Evolutionary conservation across 306 rosid species (phyloP).

Genomic region (Echinosophora koreensis): DNA sequence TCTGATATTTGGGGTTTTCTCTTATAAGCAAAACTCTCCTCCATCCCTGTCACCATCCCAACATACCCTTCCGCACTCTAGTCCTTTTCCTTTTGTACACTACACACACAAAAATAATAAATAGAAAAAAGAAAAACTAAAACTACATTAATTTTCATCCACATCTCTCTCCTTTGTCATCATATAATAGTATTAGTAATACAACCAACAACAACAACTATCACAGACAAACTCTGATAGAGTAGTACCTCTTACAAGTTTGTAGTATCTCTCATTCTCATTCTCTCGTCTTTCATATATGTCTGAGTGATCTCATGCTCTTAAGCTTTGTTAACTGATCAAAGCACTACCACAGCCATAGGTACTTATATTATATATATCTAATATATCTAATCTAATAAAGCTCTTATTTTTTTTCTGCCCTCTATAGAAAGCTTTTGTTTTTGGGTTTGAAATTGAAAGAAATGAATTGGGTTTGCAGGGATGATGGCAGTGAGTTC

Average conservation of each 20-base stretch:
- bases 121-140: neutral
- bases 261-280: neutral
- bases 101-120: neutral
- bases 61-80: slow-evolving; percentile 37
- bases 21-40: slow-evolving; percentile 45
- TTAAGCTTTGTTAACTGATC: slow-evolving; percentile 5
- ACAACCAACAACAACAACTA: slow-evolving; percentile 34
- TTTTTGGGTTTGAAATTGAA: neutral
- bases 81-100: slow-evolving; percentile 37
- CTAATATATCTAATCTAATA: neutral
- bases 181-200: slow-evolving; percentile 14
- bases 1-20: slow-evolving; percentile 60
- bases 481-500: slow-evolving; percentile 89
- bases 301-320: slow-evolving; percentile 40
- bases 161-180: neutral
- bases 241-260: slow-evolving; percentile 24
- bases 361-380: neutral
- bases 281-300: slow-evolving; percentile 16
- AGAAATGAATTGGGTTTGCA: slow-evolving; percentile 18
- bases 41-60: slow-evolving; percentile 47
- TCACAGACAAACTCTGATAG: slow-evolving; percentile 42
- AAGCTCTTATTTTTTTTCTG: neutral
- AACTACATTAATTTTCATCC: slow-evolving; percentile 33
- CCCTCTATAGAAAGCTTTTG: neutral
- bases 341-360: slow-evolving; percentile 21